Evolutionary conservation across 345 rosid genomes (phyloP).

Genomic region (Mallotus nudiflorus): DNA sequence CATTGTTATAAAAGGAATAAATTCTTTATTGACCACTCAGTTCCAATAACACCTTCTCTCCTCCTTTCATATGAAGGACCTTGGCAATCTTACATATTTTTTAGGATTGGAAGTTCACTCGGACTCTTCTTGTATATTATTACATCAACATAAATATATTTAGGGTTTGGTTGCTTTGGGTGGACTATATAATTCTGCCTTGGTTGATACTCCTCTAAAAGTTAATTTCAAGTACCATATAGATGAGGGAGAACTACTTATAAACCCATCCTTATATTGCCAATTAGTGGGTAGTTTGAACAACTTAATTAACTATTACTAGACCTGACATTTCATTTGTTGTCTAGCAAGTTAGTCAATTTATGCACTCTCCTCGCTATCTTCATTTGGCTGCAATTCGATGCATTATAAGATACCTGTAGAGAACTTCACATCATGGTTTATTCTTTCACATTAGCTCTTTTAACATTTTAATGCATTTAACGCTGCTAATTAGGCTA

Average conservation of each 20-base stretch:
- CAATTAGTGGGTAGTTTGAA: slow-evolving; percentile 6
- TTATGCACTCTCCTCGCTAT: not conserved
- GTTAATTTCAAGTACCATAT: not conserved
- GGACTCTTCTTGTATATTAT: not conserved
- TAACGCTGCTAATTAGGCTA: not conserved
- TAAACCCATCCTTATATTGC: not conserved
- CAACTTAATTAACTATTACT: no score
- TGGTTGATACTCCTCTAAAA: not conserved
- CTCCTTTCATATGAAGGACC: not conserved
- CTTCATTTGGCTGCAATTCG: not conserved
- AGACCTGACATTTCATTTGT: not conserved
- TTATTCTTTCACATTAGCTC: not conserved
- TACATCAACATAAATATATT: not conserved
- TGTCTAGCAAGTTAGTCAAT: slow-evolving; percentile 1
- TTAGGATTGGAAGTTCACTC: not conserved
- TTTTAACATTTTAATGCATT: not conserved
- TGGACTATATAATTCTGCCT: not conserved
- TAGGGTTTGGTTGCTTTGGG: not conserved
- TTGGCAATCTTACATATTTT: not conserved
- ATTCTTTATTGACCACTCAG: not conserved
- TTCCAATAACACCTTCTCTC: not conserved
- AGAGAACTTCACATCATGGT: not conserved
- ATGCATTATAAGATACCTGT: not conserved
- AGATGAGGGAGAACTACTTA: not conserved
- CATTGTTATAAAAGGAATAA: not conserved